These are phyloP conservation scores for Fusarium chlamydosporum DNA, from an alignment of 2,329 filamentous ascomycete species.

Conservation along the genomic window DNA sequence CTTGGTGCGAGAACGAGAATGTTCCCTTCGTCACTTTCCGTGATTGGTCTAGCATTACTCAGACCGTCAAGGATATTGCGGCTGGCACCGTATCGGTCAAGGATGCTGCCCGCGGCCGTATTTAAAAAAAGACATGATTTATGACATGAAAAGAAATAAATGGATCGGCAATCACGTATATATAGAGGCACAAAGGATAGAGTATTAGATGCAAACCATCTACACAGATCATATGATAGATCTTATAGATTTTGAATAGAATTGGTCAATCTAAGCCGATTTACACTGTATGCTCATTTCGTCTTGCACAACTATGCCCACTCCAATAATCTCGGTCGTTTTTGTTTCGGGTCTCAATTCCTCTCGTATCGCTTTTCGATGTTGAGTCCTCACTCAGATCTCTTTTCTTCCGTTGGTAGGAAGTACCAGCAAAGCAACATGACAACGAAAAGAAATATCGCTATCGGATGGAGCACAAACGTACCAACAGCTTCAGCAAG, in stretches of 20 bases:
- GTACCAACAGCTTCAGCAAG: conserved; percentile 73
- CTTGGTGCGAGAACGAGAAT: conserved; percentile 85
- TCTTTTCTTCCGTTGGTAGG: conserved; percentile 71
- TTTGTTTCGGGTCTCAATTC: background rate
- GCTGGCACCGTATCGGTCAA: conserved; percentile 78
- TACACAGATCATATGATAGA: conserved; percentile 30
- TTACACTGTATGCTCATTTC: background rate
- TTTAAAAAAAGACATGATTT: conserved; percentile 47
- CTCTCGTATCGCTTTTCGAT: background rate
- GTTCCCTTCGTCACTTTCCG: conserved; percentile 91
- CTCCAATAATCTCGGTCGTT: background rate
- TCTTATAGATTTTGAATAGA: conserved; percentile 35
- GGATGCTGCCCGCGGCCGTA: conserved; percentile 72
- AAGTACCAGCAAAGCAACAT: conserved; percentile 77
- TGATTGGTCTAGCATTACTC: conserved; percentile 84
- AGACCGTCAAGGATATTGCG: conserved; percentile 82
- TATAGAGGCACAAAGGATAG: conserved; percentile 34
- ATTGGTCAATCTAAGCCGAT: background rate
- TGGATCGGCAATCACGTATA: conserved; percentile 11
- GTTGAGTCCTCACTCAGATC: conserved; percentile 59
- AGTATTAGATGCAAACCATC: conserved; percentile 24
- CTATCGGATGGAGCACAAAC: conserved; percentile 76
- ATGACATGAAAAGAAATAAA: conserved; percentile 4
- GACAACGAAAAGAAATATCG: conserved; percentile 72
- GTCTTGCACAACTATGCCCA: background rate